Evolutionary conservation across 148 eudicot species (phyloP).

Genomic region (Rhododendron ovatum): DNA sequence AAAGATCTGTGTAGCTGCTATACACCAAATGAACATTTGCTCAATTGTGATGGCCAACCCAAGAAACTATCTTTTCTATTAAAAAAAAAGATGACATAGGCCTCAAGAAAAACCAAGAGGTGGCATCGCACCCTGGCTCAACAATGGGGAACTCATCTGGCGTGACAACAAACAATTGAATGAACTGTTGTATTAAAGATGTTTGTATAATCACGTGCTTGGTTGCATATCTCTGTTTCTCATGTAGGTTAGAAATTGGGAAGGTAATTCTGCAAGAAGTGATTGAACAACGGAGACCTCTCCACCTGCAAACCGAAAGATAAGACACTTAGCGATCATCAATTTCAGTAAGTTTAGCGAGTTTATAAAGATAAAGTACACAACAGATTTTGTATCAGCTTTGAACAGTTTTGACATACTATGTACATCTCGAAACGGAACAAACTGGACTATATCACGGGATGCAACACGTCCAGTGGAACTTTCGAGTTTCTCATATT

Average conservation of each 20-base stretch:
- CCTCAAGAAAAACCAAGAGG: background rate
- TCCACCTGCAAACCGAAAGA: constrained; percentile 58
- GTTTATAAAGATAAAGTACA: background rate
- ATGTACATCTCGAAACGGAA: constrained; percentile 86
- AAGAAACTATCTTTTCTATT: background rate
- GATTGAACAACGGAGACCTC: constrained; percentile 78
- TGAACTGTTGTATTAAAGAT: constrained; percentile 26
- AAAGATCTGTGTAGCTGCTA: constrained; percentile 4
- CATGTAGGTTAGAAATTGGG: constrained; percentile 87
- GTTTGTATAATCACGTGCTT: constrained; percentile 26
- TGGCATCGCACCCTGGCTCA: background rate
- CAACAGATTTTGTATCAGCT: background rate
- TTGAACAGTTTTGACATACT: constrained; percentile 35
- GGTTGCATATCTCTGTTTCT: constrained; percentile 68
- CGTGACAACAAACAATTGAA: constrained; percentile 1
- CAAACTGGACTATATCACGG: constrained; percentile 95
- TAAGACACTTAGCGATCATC: background rate
- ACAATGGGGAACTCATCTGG: constrained; percentile 2
- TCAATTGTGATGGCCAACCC: background rate
- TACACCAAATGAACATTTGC: constrained; percentile 5
- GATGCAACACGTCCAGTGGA: constrained; percentile 78
- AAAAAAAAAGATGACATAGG: constrained; percentile 12
- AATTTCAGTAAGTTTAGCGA: background rate
- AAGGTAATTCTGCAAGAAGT: constrained; percentile 84
- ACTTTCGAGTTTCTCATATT: constrained; percentile 86